Evolutionary conservation across 352 stramenopile species (phyloP).

Genomic region (Pythium pectinolyticum): DNA sequence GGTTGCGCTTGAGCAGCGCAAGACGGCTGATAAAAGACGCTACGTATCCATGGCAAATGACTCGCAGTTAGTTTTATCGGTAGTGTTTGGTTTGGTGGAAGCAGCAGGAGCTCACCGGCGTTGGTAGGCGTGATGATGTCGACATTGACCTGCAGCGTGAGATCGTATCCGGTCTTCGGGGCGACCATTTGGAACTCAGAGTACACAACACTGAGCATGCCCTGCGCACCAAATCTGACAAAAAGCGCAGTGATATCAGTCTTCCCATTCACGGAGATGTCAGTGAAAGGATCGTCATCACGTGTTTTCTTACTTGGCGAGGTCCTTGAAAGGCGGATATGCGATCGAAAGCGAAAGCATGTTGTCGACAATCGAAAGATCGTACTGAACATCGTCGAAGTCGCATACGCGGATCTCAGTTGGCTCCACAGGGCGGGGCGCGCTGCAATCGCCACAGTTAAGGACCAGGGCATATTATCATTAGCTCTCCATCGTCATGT

Average conservation of each 20-base stretch:
- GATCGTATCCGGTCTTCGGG: conserved; percentile 76
- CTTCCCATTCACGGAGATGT: too few relatives aligned
- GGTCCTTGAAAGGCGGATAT: conserved; percentile 72
- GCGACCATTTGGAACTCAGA: conserved; percentile 67
- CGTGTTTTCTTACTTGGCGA: conserved; percentile 59
- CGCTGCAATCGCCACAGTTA: conserved; percentile 37
- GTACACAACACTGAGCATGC: conserved; percentile 77
- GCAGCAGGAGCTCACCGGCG: conserved; percentile 45
- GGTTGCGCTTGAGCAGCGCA: conserved; percentile 81
- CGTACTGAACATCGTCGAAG: conserved; percentile 88
- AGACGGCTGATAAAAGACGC: conserved; percentile 74
- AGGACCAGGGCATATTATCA: too few relatives aligned
- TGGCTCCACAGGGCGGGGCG: conserved; percentile 68
- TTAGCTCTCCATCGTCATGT: not conserved
- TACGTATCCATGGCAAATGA: conserved; percentile 20
- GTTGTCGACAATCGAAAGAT: conserved; percentile 73
- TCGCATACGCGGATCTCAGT: conserved; percentile 81
- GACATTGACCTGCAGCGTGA: conserved; percentile 76
- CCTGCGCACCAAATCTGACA: conserved; percentile 56
- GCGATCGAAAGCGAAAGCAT: conserved; percentile 70
- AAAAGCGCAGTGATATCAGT: not conserved
- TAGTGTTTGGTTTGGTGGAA: too few relatives aligned
- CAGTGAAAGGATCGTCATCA: too few relatives aligned
- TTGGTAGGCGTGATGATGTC: conserved; percentile 73
- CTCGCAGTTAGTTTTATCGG: too few relatives aligned